Percentiles rank a stretch among this genome's conserved stretches.
Conservation (phyloP, 306 rosid species). For the Vigna mungo region DNA sequence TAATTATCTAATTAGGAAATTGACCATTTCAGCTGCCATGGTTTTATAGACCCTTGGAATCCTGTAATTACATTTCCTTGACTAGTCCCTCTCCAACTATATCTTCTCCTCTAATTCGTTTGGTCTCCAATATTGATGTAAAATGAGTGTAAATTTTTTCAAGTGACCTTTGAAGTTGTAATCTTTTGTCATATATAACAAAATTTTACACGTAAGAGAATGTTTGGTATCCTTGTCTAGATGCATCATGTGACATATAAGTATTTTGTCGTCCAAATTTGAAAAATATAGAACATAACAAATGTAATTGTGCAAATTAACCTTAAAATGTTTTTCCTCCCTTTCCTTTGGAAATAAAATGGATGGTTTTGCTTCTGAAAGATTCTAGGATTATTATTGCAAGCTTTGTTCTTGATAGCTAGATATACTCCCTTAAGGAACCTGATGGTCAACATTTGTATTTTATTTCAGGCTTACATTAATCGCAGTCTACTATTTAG, state of each 20-base stretch:
- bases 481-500: conserved; percentile 71
- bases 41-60: conserved; percentile 20
- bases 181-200: not conserved
- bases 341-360: too few relatives aligned
- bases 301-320: conserved; percentile 1
- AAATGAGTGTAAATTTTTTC: conserved; percentile 2
- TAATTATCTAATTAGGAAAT: conserved; percentile 36
- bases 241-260: not conserved
- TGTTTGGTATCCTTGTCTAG: not conserved
- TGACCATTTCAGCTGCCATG: not conserved
- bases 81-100: not conserved
- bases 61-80: conserved; percentile 16
- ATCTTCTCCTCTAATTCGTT: not conserved
- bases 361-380: not conserved
- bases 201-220: not conserved
- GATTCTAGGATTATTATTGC: conserved; percentile 7
- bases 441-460: conserved; percentile 33
- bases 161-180: conserved; percentile 9
- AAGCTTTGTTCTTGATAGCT: conserved; percentile 9
- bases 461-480: conserved; percentile 79
- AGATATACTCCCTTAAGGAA: conserved; percentile 30
- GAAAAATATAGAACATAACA: not conserved
- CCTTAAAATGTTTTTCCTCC: conserved; percentile 22
- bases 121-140: conserved; percentile 26
- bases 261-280: not conserved